A percentile compares a stretch with the other conserved stretches of the same genome.
Conservation (phyloP, 805 yeast genomes). For the Suhomyces prunicola region DNA sequence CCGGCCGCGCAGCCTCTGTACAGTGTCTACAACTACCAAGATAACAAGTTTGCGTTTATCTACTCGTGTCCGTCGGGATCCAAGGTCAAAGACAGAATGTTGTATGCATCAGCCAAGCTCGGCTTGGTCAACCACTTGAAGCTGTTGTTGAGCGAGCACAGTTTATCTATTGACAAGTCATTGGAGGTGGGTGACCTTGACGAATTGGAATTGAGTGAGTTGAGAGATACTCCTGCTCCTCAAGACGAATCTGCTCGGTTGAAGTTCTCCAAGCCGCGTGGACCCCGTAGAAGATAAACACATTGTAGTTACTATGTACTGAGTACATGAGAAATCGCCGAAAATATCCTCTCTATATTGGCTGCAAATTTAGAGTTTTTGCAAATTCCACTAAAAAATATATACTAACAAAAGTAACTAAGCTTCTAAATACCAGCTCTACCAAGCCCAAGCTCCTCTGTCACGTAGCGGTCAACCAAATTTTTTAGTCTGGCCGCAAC, state of each 20-base stretch:
- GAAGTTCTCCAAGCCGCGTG: slow-evolving; percentile 59
- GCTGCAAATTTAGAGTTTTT: not conserved
- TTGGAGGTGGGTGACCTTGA: slow-evolving; percentile 72
- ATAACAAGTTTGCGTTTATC: slow-evolving; percentile 52
- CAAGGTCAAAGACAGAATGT: slow-evolving; percentile 86
- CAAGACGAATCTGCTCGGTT: slow-evolving; percentile 16
- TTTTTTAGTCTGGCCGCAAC: slow-evolving; percentile 14
- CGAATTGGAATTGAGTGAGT: slow-evolving; percentile 58
- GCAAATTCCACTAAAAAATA: not conserved
- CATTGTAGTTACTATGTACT: not conserved
- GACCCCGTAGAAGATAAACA: slow-evolving; percentile 53
- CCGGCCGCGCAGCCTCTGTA: slow-evolving; percentile 50
- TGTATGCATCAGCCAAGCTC: slow-evolving; percentile 78
- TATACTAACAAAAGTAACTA: not conserved
- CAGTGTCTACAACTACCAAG: slow-evolving; percentile 47
- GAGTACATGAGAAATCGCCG: not conserved
- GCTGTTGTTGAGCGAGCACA: slow-evolving; percentile 25
- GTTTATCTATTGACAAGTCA: slow-evolving; percentile 37
- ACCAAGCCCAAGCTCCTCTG: slow-evolving; percentile 14
- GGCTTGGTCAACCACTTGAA: slow-evolving; percentile 55
- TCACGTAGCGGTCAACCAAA: slow-evolving; percentile 24
- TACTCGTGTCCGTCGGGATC: slow-evolving; percentile 91
- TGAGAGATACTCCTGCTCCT: slow-evolving; percentile 22
- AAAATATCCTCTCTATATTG: not conserved
- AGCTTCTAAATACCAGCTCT: not conserved